phyloP scores from a whole-genome alignment of 768 basidiomycete species.

The Rossbeevera mucosa region DNA sequence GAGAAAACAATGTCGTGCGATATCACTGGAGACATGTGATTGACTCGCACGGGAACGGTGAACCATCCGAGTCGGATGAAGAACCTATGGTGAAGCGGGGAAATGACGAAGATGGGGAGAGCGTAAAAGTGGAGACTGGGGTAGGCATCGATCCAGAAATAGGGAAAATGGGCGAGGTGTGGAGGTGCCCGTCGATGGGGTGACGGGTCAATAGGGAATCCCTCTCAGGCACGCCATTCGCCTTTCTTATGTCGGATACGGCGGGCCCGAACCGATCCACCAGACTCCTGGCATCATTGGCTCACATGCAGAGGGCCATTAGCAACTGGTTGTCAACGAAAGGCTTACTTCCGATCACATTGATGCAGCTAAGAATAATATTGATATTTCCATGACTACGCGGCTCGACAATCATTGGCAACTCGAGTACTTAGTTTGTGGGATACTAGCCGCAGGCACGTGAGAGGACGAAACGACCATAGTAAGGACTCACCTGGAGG shows the following conservation, averaged over 20 bases:
- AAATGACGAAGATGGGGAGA: slow-evolving; percentile 5
- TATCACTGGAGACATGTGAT: slow-evolving; percentile 16
- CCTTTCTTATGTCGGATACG: slow-evolving; percentile 14
- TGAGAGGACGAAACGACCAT: background rate
- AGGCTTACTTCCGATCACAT: background rate
- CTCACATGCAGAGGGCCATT: slow-evolving; percentile 15
- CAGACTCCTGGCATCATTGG: slow-evolving; percentile 19
- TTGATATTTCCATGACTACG: slow-evolving; percentile 5
- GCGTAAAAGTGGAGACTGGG: slow-evolving; percentile 14
- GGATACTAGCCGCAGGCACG: background rate
- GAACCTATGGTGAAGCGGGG: slow-evolving; percentile 7
- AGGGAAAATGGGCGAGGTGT: slow-evolving; percentile 16
- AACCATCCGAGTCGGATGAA: slow-evolving; percentile 13
- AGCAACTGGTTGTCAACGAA: background rate
- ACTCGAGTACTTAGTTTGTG: slow-evolving; percentile 1
- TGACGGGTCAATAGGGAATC: slow-evolving; percentile 9
- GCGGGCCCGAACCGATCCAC: slow-evolving; percentile 7
- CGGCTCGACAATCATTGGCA: slow-evolving; percentile 14
- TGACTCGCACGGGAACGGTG: slow-evolving; percentile 13
- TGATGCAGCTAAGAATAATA: background rate
- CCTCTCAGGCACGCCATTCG: slow-evolving; percentile 8
- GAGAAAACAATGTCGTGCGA: slow-evolving; percentile 1
- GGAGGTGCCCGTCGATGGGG: slow-evolving; percentile 9
- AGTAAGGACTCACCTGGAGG: slow-evolving; percentile 3
- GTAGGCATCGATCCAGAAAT: slow-evolving; percentile 11